Percentiles rank a stretch among this genome's conserved stretches.
These are phyloP conservation scores for Boechera divaricarpa DNA, from an alignment of 345 rosid genomes.

Conservation along the genomic window DNA sequence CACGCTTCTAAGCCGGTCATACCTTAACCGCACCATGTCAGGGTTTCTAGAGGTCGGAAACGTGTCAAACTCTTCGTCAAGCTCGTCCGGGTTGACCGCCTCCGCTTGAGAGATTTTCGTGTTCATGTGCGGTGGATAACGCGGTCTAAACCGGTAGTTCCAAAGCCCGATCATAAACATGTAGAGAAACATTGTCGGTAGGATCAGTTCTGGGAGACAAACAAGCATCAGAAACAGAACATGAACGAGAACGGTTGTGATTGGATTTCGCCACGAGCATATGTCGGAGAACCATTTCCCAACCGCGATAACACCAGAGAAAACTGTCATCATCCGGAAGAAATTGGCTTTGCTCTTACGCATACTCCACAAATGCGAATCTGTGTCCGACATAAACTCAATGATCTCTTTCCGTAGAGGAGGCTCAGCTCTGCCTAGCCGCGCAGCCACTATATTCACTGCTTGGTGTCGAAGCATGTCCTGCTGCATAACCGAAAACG, in stretches of 20 bases:
- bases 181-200: slow-evolving; percentile 89
- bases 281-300: slow-evolving; percentile 86
- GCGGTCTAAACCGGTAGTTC: slow-evolving; percentile 90
- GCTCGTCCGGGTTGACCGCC: slow-evolving; percentile 83
- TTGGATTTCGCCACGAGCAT: slow-evolving; percentile 87
- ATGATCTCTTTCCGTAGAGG: slow-evolving; percentile 90
- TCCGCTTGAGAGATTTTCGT: slow-evolving; percentile 90
- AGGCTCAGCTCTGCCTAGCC: slow-evolving; percentile 93
- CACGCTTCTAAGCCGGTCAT: slow-evolving; percentile 90
- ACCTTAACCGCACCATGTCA: slow-evolving; percentile 85
- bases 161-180: slow-evolving; percentile 92
- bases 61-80: slow-evolving; percentile 92
- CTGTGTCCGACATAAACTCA: slow-evolving; percentile 94
- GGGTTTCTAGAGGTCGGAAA: slow-evolving; percentile 80
- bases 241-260: slow-evolving; percentile 89
- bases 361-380: slow-evolving; percentile 98
- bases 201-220: slow-evolving; percentile 84
- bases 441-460: slow-evolving; percentile 72
- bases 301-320: slow-evolving; percentile 73
- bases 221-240: slow-evolving; percentile 84
- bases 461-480: slow-evolving; percentile 93
- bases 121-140: slow-evolving; percentile 99
- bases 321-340: slow-evolving; percentile 81
- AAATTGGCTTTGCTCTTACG: slow-evolving; percentile 96
- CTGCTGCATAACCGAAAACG: slow-evolving; percentile 83